phyloP scores from a whole-genome alignment of 2,329 filamentous ascomycete species.

The Pyricularia sp. region DNA sequence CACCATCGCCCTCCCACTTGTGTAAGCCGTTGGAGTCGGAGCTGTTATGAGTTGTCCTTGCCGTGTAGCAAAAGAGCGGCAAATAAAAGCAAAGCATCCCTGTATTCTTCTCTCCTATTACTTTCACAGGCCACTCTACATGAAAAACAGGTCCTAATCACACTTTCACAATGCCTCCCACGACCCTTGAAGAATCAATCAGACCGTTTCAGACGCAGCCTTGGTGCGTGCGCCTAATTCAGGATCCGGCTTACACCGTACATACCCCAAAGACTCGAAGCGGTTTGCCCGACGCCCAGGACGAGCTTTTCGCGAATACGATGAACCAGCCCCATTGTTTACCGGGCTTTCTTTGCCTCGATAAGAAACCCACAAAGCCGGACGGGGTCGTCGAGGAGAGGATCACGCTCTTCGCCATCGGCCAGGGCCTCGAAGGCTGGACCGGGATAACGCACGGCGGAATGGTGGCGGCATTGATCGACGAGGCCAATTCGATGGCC shows the following conservation, averaged over 20 bases:
- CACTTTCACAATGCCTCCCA: not conserved
- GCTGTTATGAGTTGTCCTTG: no score
- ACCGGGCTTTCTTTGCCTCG: not conserved
- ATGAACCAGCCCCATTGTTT: not conserved
- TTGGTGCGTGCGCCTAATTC: not conserved
- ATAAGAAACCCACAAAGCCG: not conserved
- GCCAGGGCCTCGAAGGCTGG: constrained; percentile 43
- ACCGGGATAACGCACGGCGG: constrained; percentile 46
- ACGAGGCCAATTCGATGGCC: constrained; percentile 46
- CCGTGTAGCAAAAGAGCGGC: no score
- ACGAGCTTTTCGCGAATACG: constrained; percentile 1
- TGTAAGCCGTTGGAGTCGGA: no score
- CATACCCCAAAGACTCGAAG: not conserved
- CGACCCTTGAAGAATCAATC: not conserved
- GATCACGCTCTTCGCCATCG: constrained; percentile 29
- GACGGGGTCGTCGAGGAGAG: constrained; percentile 16
- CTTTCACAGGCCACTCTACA: no score
- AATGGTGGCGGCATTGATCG: constrained; percentile 45
- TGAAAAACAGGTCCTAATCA: not conserved
- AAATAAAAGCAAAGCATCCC: no score
- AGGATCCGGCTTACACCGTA: not conserved
- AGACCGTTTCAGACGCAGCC: not conserved
- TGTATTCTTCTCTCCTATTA: no score
- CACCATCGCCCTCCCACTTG: no score
- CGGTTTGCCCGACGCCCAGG: not conserved